These are phyloP conservation scores for Scytalidium lignicola DNA, from an alignment of 2,329 filamentous ascomycete genomes.

Conservation along the genomic window DNA sequence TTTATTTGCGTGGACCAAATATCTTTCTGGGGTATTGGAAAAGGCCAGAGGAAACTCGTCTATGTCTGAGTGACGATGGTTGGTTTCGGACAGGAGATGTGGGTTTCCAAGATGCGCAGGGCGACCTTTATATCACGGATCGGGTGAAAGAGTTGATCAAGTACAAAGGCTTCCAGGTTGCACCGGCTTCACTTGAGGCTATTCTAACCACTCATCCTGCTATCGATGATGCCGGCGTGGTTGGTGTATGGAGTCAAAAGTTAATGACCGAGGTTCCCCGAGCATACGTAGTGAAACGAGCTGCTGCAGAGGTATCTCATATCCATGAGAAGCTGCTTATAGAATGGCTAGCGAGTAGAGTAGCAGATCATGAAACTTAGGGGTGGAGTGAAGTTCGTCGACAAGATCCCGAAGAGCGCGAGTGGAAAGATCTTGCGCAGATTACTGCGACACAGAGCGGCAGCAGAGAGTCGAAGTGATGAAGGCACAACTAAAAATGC, in stretches of 20 bases:
- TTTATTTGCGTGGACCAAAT: conserved; percentile 58
- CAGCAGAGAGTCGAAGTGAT: too few species aligned
- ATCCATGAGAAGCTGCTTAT: conserved; percentile 50
- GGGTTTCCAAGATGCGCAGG: conserved; percentile 66
- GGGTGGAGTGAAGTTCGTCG: conserved; percentile 65
- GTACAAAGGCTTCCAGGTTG: conserved; percentile 46
- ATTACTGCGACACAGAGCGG: too few species aligned
- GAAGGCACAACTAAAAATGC: too few species aligned
- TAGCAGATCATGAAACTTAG: conserved; percentile 63
- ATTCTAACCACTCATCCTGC: conserved; percentile 20
- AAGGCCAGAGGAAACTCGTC: conserved; percentile 63
- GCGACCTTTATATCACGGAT: conserved; percentile 83
- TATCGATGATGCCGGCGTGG: conserved; percentile 53
- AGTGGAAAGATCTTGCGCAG: conserved; percentile 47
- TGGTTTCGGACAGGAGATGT: conserved; percentile 87
- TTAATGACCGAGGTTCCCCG: conserved; percentile 46
- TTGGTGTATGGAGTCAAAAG: conserved; percentile 46
- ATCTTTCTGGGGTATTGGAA: conserved; percentile 75
- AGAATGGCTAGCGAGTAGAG: conserved; percentile 52
- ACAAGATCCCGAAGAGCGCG: conserved; percentile 65
- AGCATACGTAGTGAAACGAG: conserved; percentile 39
- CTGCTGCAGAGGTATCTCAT: too few species aligned
- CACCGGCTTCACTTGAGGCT: conserved; percentile 35
- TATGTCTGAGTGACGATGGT: conserved; percentile 66
- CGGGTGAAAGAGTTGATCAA: conserved; percentile 63